Percentiles rank a stretch among this genome's conserved stretches.
Evolutionary conservation across 139 green algal species (phyloP).

Genomic region (Haematococcus sp.): DNA sequence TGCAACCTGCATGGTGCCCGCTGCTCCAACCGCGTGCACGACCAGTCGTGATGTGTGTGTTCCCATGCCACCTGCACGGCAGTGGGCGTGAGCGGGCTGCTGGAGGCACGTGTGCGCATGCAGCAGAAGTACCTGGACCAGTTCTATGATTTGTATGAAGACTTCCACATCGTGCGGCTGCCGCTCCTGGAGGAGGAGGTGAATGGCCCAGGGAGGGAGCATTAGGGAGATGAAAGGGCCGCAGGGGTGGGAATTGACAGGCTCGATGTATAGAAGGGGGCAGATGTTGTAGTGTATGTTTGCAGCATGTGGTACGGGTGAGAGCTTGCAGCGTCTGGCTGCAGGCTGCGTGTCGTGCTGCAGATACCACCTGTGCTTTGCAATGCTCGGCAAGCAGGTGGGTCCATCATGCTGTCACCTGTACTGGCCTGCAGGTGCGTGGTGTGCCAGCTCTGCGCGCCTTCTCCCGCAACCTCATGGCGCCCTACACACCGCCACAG

Average conservation of each 20-base stretch:
- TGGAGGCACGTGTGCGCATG: conserved; percentile 87
- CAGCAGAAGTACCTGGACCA: conserved; percentile 92
- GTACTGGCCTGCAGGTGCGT: conserved; percentile 49
- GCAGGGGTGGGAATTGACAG: no score
- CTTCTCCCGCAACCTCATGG: conserved; percentile 69
- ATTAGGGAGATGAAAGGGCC: no score
- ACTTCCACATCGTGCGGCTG: conserved; percentile 86
- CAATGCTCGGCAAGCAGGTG: no score
- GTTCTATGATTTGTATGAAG: conserved; percentile 96
- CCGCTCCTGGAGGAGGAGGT: conserved; percentile 93
- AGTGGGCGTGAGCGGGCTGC: conserved; percentile 55
- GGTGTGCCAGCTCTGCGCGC: conserved; percentile 60
- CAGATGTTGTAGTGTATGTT: background rate
- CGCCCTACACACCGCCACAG: conserved; percentile 47
- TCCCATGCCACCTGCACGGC: no score
- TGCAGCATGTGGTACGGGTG: background rate
- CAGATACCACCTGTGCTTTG: background rate
- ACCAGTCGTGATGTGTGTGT: no score
- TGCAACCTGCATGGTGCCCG: no score
- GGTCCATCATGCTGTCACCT: no score
- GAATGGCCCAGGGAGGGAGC: no score
- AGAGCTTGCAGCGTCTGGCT: background rate
- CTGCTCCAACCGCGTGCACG: no score
- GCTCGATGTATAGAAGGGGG: no score
- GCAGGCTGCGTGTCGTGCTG: background rate